Base-by-base conservation (phyloP, 805 yeast species). In the Teunomyces barrocoloradensis region DNA sequence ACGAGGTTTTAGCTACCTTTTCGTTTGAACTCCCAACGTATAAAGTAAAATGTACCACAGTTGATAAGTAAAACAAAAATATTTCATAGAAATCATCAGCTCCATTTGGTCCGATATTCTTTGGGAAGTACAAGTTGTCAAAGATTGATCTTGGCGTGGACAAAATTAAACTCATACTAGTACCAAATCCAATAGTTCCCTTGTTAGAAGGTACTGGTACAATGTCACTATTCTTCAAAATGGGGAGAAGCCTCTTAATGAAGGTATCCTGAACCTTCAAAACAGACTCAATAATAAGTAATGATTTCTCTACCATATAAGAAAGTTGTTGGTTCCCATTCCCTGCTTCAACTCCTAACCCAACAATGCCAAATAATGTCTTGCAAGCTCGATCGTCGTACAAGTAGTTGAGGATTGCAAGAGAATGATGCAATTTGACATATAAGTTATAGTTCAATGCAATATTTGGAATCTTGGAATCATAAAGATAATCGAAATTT, bases 41-140 rank as follows among this genome's bases (percentile, higher is more conserved):
- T 13, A 90, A 65, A 0, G 94, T 86, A 39, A 90, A 62, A 52
- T 87, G 87, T 0, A 88, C 87, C 18, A 91, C 75, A 7, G 87
- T 68, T 0, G 89, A 79, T n/a, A 90, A 66, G 51, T 87, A 79
- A 62, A 83, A 81, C 20, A 87, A 66, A 6, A 91, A 68, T 0
- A 91, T 84, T 57, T 89, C 95, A 57, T 75, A 82, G 53, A 87
- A 87, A 3, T 86, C 77, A 11, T 77, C 66, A 6, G 84, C 59
- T 0, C 88, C 90, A 55, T 78, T 83, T 2, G 82, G 75, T 5
- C 87, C 85, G 42, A 77, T 53, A 58, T 54, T 59, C 11, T 70
- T 63, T 1, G 82, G 76, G 44, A 63, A 60, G 52, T 71, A 73
- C 17, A 69, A 64, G 36, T 57, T 59, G 53, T 68, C 75, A 37